Evolutionary conservation across 257 asterid species (phyloP).

Genomic region (Henckelia pumila): DNA sequence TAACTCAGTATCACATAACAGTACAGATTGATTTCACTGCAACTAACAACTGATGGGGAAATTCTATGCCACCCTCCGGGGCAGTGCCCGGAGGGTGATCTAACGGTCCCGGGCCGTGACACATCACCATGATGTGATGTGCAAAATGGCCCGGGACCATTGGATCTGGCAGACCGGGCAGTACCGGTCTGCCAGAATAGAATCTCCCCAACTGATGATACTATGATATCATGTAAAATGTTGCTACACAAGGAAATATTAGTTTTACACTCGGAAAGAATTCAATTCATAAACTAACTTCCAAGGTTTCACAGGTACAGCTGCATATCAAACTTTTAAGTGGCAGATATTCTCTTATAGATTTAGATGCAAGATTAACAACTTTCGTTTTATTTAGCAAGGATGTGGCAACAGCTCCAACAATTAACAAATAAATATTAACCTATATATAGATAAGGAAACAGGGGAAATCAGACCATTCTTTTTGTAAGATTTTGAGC

Average conservation of each 20-base stretch:
- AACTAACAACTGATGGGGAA: not conserved
- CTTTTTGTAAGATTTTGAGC: conserved; percentile 67
- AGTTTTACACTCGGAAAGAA: not conserved
- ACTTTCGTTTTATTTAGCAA: not conserved
- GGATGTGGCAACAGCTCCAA: conserved; percentile 16
- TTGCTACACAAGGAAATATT: not conserved
- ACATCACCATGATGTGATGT: no score
- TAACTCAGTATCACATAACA: not conserved
- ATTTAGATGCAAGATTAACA: not conserved
- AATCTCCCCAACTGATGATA: not conserved
- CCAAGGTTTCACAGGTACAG: not conserved
- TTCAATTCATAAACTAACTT: not conserved
- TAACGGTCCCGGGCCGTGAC: no score
- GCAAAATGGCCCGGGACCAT: no score
- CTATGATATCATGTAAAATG: not conserved
- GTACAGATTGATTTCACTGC: not conserved
- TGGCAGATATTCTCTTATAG: not conserved
- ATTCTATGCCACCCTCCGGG: no score
- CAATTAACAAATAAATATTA: not conserved
- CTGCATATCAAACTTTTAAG: not conserved
- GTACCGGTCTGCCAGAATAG: no score
- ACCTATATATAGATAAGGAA: not conserved
- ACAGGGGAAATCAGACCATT: conserved; percentile 53
- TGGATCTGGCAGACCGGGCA: no score
- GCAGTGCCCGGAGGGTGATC: no score